Evolutionary conservation across 73 alveolate genomes (phyloP).

Genomic region (Effrenium voratum): DNA sequence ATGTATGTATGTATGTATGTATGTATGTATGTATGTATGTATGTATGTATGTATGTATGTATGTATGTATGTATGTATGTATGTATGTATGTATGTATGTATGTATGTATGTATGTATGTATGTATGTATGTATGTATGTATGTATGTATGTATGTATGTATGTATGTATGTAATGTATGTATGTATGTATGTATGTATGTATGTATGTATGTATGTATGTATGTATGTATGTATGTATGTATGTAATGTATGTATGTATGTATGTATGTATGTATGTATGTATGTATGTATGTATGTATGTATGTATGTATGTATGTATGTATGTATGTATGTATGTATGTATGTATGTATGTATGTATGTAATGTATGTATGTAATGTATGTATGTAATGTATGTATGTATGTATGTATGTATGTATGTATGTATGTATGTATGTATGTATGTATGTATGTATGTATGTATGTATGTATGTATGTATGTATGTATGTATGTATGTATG

Average conservation of each 20-base stretch:
- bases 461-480: no score
- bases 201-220: not conserved
- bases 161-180: not conserved
- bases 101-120: no score
- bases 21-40: no score
- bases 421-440: not conserved
- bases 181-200: not conserved
- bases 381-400: not conserved
- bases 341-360: not conserved
- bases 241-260: not conserved
- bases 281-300: not conserved
- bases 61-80: no score
- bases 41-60: no score
- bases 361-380: no score
- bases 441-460: no score
- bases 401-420: not conserved
- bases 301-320: no score
- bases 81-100: no score
- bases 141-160: not conserved
- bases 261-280: not conserved
- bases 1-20: no score
- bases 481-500: no score
- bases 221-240: not conserved
- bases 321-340: no score
- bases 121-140: not conserved